phyloP scores from a whole-genome alignment of 768 basidiomycete genomes.

The Filobasidium wieringae region DNA sequence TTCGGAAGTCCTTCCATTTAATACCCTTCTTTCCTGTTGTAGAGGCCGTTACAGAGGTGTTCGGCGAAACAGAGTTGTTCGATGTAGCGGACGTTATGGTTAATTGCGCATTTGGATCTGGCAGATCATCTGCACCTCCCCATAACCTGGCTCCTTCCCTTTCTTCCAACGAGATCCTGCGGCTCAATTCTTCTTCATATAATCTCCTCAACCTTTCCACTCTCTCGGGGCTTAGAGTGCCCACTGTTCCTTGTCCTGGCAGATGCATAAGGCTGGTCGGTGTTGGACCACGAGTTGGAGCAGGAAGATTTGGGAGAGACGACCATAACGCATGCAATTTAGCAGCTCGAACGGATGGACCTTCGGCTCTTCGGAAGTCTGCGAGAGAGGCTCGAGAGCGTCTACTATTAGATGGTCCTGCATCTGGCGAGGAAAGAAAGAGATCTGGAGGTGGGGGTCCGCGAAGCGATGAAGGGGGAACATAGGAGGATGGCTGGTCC shows the following conservation, averaged over 20 bases:
- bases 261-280: conserved; percentile 26
- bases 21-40: conserved; percentile 26
- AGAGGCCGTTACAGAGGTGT: conserved; percentile 15
- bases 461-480: neutral
- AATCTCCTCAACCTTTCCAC: conserved; percentile 55
- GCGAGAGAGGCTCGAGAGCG: conserved; percentile 24
- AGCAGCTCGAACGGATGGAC: conserved; percentile 24
- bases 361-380: conserved; percentile 34
- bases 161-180: conserved; percentile 25
- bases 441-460: conserved; percentile 5
- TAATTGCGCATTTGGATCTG: conserved; percentile 19
- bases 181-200: conserved; percentile 67
- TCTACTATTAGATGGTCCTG: neutral
- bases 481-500: neutral
- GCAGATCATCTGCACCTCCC: conserved; percentile 32
- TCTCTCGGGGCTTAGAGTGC: conserved; percentile 44
- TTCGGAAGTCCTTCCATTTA: conserved; percentile 36
- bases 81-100: neutral
- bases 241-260: conserved; percentile 32
- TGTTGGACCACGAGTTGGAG: conserved; percentile 17
- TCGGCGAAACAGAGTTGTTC: neutral
- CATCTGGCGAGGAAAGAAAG: neutral
- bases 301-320: conserved; percentile 25
- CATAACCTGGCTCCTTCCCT: conserved; percentile 34
- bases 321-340: conserved; percentile 37